Percentiles rank a stretch among this genome's conserved stretches.
phyloP scores from a whole-genome alignment of 768 basidiomycete genomes.

The Pisolithus microcarpus region DNA sequence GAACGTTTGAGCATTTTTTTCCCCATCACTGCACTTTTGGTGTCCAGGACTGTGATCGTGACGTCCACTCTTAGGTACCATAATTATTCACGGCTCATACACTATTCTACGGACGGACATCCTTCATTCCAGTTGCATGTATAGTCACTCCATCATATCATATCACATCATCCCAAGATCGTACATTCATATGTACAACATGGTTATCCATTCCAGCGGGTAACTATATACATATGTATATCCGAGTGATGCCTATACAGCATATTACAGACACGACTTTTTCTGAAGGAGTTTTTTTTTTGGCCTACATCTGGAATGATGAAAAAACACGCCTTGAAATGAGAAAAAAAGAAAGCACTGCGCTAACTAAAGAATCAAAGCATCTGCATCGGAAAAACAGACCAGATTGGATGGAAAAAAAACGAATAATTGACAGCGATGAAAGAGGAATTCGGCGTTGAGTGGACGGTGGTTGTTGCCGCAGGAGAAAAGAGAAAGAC shows the following conservation, averaged over 20 bases:
- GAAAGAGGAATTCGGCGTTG: background rate
- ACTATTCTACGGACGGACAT: too few species aligned
- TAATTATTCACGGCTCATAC: too few species aligned
- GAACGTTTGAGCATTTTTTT: too few species aligned
- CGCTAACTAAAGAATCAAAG: conserved; percentile 3
- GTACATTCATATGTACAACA: background rate
- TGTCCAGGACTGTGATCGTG: too few species aligned
- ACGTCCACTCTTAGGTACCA: too few species aligned
- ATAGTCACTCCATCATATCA: too few species aligned
- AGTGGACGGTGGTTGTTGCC: too few species aligned
- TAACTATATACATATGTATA: conserved; percentile 8
- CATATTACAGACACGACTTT: conserved; percentile 21
- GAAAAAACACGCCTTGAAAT: background rate
- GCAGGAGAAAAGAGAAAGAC: background rate
- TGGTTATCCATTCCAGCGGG: conserved; percentile 22
- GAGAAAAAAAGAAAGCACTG: background rate
- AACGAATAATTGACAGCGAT: background rate
- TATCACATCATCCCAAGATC: too few species aligned
- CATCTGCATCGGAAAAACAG: background rate
- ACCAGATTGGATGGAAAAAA: conserved; percentile 4
- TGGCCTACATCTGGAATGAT: conserved; percentile 15
- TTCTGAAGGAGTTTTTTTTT: conserved; percentile 12
- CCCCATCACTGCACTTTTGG: too few species aligned
- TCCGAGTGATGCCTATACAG: conserved; percentile 16
- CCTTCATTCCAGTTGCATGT: too few species aligned